phyloP scores from a whole-genome alignment of 805 yeast species.

The Cyberlindnera meyerae region DNA sequence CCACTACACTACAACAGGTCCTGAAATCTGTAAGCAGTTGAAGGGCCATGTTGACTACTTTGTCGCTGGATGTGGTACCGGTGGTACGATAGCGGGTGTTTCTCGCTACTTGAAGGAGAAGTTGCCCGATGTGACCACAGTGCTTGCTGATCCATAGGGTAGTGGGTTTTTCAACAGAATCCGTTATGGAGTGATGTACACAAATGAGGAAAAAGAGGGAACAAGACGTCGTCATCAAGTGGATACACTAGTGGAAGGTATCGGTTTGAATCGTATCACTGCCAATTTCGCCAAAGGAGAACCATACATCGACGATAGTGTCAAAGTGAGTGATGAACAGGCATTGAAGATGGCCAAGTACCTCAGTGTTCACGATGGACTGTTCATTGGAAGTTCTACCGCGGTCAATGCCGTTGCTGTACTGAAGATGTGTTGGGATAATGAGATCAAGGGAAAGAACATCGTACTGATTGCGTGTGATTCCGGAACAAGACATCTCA shows the following conservation, averaged over 20 bases:
- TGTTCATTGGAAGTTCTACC: slow-evolving; percentile 90
- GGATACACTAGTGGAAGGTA: slow-evolving; percentile 90
- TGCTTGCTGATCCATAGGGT: slow-evolving; percentile 94
- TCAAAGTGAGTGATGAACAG: slow-evolving; percentile 73
- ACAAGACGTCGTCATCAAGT: slow-evolving; percentile 93
- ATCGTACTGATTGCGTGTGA: slow-evolving; percentile 90
- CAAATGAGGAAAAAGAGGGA: slow-evolving; percentile 83
- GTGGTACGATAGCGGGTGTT: slow-evolving; percentile 95
- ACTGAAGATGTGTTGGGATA: slow-evolving; percentile 45
- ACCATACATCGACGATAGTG: slow-evolving; percentile 65
- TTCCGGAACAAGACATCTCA: slow-evolving; percentile 83
- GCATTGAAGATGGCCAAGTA: slow-evolving; percentile 87
- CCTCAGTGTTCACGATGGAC: slow-evolving; percentile 77
- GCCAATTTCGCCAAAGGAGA: slow-evolving; percentile 75
- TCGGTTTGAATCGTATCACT: slow-evolving; percentile 85
- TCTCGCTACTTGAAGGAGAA: slow-evolving; percentile 63
- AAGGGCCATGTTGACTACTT: slow-evolving; percentile 63
- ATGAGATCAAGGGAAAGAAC: slow-evolving; percentile 48
- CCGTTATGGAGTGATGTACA: slow-evolving; percentile 92
- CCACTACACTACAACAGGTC: slow-evolving; percentile 83
- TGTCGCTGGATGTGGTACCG: slow-evolving; percentile 93
- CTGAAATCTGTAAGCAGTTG: slow-evolving; percentile 82
- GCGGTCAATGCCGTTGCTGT: slow-evolving; percentile 94
- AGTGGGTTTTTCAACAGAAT: slow-evolving; percentile 84
- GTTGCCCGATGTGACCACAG: slow-evolving; percentile 34